Conservation (phyloP, 2,329 filamentous ascomycete species). For the Hymenoscyphus fructigenus region DNA sequence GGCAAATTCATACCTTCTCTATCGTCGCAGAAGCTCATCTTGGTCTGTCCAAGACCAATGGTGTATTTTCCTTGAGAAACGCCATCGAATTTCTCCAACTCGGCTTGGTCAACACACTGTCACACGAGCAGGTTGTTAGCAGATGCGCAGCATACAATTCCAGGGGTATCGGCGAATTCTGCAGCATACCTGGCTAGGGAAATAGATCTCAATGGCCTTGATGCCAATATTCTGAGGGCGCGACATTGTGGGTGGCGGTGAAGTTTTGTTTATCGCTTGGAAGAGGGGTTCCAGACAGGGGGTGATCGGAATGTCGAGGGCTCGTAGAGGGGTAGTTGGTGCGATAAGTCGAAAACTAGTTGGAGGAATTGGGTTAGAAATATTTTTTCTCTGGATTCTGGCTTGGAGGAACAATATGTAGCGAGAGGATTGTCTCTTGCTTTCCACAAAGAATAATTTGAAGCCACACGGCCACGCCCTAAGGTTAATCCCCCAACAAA, state of each 20-base stretch:
- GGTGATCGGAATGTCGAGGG: neutral
- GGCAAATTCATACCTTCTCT: conserved; percentile 64
- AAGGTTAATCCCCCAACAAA: neutral
- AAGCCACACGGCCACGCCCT: neutral
- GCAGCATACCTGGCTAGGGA: conserved; percentile 73
- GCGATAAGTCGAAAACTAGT: neutral
- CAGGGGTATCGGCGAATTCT: conserved; percentile 1
- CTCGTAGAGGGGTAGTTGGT: neutral
- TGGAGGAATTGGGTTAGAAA: neutral
- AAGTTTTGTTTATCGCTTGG: conserved; percentile 16
- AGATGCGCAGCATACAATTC: conserved; percentile 4
- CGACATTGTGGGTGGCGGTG: conserved; percentile 58
- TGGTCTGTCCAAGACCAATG: conserved; percentile 86
- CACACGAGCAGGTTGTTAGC: conserved; percentile 21
- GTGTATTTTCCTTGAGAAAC: conserved; percentile 83
- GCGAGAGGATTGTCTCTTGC: neutral
- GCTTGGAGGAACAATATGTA: neutral
- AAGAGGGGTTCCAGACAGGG: conserved; percentile 7
- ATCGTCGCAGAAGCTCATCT: conserved; percentile 91
- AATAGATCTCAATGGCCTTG: conserved; percentile 90
- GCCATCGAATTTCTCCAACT: conserved; percentile 85
- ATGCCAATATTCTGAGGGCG: conserved; percentile 87
- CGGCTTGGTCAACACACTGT: conserved; percentile 79
- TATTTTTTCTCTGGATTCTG: neutral
- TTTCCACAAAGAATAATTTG: conserved; percentile 1